Base-by-base conservation (phyloP, 1,284 basidiomycete genomes). In the Cryptococcus jaspeensis region DNA sequence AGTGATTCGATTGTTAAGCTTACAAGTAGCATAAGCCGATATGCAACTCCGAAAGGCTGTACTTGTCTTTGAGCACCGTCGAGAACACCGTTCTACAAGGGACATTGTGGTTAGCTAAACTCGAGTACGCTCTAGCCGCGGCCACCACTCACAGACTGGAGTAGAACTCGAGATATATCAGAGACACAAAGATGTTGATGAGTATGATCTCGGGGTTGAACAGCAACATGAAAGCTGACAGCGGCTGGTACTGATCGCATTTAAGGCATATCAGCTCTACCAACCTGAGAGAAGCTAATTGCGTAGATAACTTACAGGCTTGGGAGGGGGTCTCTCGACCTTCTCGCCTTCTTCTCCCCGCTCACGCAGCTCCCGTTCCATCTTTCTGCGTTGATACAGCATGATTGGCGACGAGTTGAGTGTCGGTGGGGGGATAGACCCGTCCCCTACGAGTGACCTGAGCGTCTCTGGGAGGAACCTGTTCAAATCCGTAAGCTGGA, bases 21-120 rank as follows among this genome's bases (percentile, higher is more conserved):
- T 52, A 75, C 74, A 78, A 62, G 55, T 78, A 78, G 56, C 72
- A 75, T 4, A 77, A 60, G 39, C 77, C 77, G 41, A 78, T 78
- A 53, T 71, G 54, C n/a, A 76, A 60, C 47, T 76, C 72, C 48
- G 66, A 64, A 9, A 76, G 65, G 15, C 58, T 48, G 52, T 78
- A 78, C 23, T 53, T 58, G 47, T 72, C 59, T 57, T 72, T 68
- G 28, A 78, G 55, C 1, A 67, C 70, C 2, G 74, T 75, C 0
- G 75, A 77, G 61, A 70, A 75, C 4, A 75, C 61, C 1, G 74
- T 75, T 15, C 69, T 70, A 42, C 32, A 23, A 18, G 23, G 18
- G 12, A 16, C n/a, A 6, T 37, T 36, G 9, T 53, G 32, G 18
- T 23, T 39, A 35, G 46, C 28, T 8, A 46, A 39, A 38, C 43